Evolutionary conservation across 192 early-diverging fungal genomes (phyloP), one percentile per base, ranked within the genome.

Genomic region (Funneliformis mosseae): DNA sequence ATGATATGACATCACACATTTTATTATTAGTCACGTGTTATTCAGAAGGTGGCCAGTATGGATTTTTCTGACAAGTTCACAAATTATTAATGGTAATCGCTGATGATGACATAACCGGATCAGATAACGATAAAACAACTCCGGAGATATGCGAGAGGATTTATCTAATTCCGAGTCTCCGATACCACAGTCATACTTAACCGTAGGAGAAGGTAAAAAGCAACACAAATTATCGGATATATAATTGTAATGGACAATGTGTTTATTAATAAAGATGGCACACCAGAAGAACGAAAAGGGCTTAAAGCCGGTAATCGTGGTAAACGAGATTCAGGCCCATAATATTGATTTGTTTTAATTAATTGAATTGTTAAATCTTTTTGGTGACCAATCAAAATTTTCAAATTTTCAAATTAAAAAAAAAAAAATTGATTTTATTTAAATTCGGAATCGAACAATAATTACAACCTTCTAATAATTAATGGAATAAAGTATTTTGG

Each of bases 271-370:
- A 95, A 95, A 80, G 92, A 90, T 73, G 94, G 94, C 42, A 91
- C 90, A 12, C 88, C 89, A 42, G 83, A 85, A 46, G 94, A 95
- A 84, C 85, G 90, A 55, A 84, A 88, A 80, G 86, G 88, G 4
- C 79, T 82, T 42, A 95, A 95, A 83, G 90, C 94, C 41, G n/a
- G n/a, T n/a, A n/a, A n/a, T n/a, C n/a, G n/a, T n/a, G 94, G 94
- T 69, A 98, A 98, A 87, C 95, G 97, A 80, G 97, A 98, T 87
- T 97, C 96, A 64, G n/a, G n/a, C n/a, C n/a, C n/a, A n/a, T n/a
- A n/a, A n/a, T n/a, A n/a, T n/a, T n/a, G n/a, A n/a, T n/a, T n/a
- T n/a, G n/a, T n/a, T n/a, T n/a, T n/a, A n/a, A n/a, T n/a, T n/a
- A n/a, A n/a, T n/a, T n/a, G n/a, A n/a, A n/a, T n/a, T n/a, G n/a